Evolutionary conservation across 169 alveolate genomes (phyloP).

Genomic region (Plasmodium gaboni): DNA sequence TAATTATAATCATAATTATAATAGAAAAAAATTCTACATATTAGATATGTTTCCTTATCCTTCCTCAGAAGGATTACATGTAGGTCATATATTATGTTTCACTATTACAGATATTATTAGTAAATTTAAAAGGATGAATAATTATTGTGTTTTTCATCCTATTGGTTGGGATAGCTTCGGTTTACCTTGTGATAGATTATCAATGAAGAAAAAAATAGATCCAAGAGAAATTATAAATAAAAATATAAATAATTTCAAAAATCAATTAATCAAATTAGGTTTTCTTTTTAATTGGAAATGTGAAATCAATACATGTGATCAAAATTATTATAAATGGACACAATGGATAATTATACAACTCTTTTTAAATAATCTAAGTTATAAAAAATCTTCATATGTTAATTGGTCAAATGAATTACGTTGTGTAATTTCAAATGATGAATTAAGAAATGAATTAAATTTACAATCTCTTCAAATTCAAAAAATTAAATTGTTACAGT

Average conservation of each 20-base stretch:
- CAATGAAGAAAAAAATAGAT: constrained; percentile 83
- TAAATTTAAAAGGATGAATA: constrained; percentile 89
- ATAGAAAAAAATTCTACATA: constrained; percentile 83
- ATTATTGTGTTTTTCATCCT: constrained; percentile 91
- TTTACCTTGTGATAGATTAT: constrained; percentile 94
- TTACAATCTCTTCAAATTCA: constrained; percentile 90
- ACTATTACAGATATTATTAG: constrained; percentile 91
- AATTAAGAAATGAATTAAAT: constrained; percentile 90
- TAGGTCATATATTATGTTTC: constrained; percentile 94
- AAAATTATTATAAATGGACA: constrained; percentile 92
- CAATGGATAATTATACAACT: constrained; percentile 91
- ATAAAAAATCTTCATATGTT: constrained; percentile 85
- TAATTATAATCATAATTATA: not conserved
- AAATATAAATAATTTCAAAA: constrained; percentile 88
- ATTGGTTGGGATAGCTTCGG: constrained; percentile 97
- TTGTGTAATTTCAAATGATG: constrained; percentile 95
- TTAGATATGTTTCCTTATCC: constrained; percentile 95
- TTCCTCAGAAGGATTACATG: constrained; percentile 92
- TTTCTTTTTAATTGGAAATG: constrained; percentile 91
- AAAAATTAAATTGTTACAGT: constrained; percentile 86
- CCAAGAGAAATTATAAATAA: constrained; percentile 85
- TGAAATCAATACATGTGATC: constrained; percentile 91
- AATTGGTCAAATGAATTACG: constrained; percentile 81
- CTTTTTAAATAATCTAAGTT: constrained; percentile 88
- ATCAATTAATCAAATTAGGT: constrained; percentile 90